phyloP scores from a whole-genome alignment of 768 basidiomycete genomes.

The Boletus patriciae region DNA sequence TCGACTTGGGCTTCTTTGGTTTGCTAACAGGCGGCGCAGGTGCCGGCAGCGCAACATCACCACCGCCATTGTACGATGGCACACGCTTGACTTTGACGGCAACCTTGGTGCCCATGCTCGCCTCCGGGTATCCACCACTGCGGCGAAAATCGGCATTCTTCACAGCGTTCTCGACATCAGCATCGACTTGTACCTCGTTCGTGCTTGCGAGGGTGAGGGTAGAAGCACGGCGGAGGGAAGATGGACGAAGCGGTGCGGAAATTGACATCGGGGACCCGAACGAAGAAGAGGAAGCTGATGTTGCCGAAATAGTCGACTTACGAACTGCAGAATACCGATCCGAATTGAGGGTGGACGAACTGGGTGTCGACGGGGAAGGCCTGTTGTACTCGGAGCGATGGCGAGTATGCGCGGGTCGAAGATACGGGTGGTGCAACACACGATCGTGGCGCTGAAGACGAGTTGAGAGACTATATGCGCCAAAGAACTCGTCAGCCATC shows the following conservation, averaged over 20 bases:
- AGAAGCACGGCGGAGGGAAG: conserved; percentile 44
- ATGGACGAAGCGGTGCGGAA: conserved; percentile 38
- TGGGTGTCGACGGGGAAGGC: conserved; percentile 53
- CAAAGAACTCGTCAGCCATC: conserved; percentile 9
- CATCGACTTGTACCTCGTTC: conserved; percentile 13
- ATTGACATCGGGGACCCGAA: conserved; percentile 40
- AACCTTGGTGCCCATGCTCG: conserved; percentile 19
- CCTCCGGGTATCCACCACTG: conserved; percentile 18
- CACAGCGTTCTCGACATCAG: conserved; percentile 11
- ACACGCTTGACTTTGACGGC: conserved; percentile 42
- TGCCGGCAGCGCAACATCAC: not conserved
- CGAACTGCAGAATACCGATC: conserved; percentile 31
- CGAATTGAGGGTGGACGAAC: conserved; percentile 62
- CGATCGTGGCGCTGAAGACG: conserved; percentile 67
- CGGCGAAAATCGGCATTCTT: conserved; percentile 11
- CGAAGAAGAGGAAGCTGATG: conserved; percentile 33
- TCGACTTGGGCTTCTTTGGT: conserved; percentile 16
- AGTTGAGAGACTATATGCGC: conserved; percentile 54
- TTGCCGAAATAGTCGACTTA: conserved; percentile 31
- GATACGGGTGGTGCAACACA: conserved; percentile 63
- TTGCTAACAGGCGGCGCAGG: conserved; percentile 15
- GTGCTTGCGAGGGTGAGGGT: conserved; percentile 32
- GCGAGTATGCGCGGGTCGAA: conserved; percentile 34
- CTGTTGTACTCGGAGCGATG: conserved; percentile 24
- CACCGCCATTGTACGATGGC: conserved; percentile 50